These are phyloP conservation scores for Coemansia sp. DNA, from an alignment of 192 early-diverging fungal genomes.

Conservation along the genomic window DNA sequence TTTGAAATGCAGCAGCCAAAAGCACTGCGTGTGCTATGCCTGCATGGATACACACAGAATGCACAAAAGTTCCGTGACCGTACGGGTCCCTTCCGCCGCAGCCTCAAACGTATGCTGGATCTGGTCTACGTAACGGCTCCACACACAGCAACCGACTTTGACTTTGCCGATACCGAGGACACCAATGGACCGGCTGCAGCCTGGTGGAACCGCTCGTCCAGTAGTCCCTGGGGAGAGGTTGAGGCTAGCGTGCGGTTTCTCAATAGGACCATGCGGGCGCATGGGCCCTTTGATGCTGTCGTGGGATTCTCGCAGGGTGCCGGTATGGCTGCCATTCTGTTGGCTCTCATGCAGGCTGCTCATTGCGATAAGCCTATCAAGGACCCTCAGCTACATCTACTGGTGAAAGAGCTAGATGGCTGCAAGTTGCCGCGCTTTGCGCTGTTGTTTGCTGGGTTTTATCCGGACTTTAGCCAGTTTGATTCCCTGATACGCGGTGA, in stretches of 20 bases:
- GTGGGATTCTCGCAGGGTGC: slow-evolving; percentile 49
- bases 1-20: background rate
- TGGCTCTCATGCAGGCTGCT: slow-evolving; percentile 15
- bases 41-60: slow-evolving; percentile 52
- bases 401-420: background rate
- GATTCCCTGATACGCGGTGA: background rate
- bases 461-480: slow-evolving; percentile 21
- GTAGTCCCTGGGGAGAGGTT: slow-evolving; percentile 12
- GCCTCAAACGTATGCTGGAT: slow-evolving; percentile 16
- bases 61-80: slow-evolving; percentile 40
- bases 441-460: slow-evolving; percentile 29
- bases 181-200: slow-evolving; percentile 10
- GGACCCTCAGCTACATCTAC: background rate
- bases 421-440: slow-evolving; percentile 12
- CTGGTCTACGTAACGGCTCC: slow-evolving; percentile 29
- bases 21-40: slow-evolving; percentile 32
- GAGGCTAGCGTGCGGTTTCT: slow-evolving; percentile 7
- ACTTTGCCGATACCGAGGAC: too few species aligned
- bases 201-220: slow-evolving; percentile 40
- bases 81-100: slow-evolving; percentile 34
- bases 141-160: slow-evolving; percentile 18
- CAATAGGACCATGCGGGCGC: background rate
- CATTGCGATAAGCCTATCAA: background rate
- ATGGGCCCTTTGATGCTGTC: slow-evolving; percentile 41
- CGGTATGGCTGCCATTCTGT: slow-evolving; percentile 31